These are phyloP conservation scores for Cladorrhinum sp. DNA, from an alignment of 2,329 filamentous ascomycete genomes.

Conservation along the genomic window DNA sequence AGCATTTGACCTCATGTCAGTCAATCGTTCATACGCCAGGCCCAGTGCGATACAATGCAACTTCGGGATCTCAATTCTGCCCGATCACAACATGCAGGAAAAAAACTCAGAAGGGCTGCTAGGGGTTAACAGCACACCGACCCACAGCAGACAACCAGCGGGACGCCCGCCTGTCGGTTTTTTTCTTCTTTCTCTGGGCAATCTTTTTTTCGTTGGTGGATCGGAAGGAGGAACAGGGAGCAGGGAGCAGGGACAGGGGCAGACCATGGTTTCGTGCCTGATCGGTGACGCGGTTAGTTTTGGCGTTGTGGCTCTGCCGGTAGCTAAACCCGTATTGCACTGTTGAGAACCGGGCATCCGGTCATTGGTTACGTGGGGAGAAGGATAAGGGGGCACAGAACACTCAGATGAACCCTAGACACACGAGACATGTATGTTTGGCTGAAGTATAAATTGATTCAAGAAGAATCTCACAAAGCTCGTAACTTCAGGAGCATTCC, in stretches of 20 bases:
- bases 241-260: slow-evolving; percentile 5
- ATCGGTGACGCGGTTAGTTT: slow-evolving; percentile 7
- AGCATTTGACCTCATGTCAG: not conserved
- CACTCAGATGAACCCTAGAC: not conserved
- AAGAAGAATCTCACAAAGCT: not conserved
- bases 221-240: slow-evolving; percentile 5
- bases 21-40: not conserved
- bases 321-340: slow-evolving; percentile 5
- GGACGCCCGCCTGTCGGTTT: not conserved
- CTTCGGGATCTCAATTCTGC: not conserved
- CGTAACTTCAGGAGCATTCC: not conserved
- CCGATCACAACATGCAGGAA: not conserved
- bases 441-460: slow-evolving; percentile 3
- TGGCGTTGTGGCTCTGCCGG: slow-evolving; percentile 9
- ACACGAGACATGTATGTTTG: not conserved
- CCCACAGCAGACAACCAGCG: not conserved
- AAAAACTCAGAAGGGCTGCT: not conserved
- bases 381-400: not conserved
- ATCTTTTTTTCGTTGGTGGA: slow-evolving; percentile 3
- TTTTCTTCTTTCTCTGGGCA: not conserved
- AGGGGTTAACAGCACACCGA: not conserved
- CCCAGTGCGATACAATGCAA: not conserved
- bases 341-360: not conserved
- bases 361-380: not conserved
- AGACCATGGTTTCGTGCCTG: slow-evolving; percentile 1